These are phyloP conservation scores for Aspergillus uvarum DNA, from an alignment of 2,329 filamentous ascomycete species.

Conservation along the genomic window DNA sequence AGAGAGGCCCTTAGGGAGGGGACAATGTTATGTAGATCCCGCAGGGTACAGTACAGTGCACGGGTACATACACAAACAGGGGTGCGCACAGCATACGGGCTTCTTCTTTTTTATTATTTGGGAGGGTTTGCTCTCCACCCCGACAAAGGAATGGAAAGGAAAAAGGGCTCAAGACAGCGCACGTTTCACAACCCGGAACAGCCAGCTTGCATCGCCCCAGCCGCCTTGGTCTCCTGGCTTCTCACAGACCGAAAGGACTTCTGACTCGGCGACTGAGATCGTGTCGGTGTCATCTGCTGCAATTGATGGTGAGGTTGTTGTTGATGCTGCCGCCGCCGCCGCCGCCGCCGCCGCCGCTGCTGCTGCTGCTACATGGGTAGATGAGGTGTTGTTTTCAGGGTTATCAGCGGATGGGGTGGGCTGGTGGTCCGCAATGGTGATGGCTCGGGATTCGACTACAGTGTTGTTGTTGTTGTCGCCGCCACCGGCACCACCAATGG, in stretches of 20 bases:
- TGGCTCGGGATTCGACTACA: constrained; percentile 1
- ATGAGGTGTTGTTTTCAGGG: neutral
- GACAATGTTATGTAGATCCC: too few relatives aligned
- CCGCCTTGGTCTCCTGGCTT: constrained; percentile 45
- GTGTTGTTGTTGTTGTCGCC: neutral
- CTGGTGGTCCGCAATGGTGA: neutral
- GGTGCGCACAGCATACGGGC: neutral
- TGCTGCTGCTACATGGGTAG: neutral
- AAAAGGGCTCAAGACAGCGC: constrained; percentile 20
- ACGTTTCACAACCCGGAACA: constrained; percentile 53
- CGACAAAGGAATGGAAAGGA: too few relatives aligned
- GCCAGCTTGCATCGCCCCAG: constrained; percentile 60
- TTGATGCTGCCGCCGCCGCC: neutral
- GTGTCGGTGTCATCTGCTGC: constrained; percentile 15
- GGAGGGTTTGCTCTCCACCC: too few relatives aligned
- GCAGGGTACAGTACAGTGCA: too few relatives aligned
- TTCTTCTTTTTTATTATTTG: neutral
- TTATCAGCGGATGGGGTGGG: too few relatives aligned
- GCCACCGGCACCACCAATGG: neutral
- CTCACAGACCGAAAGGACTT: constrained; percentile 29
- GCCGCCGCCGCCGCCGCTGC: neutral
- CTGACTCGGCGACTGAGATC: constrained; percentile 25
- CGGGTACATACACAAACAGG: too few relatives aligned
- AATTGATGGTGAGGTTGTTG: neutral
- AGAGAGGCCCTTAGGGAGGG: too few relatives aligned